phyloP scores from a whole-genome alignment of 352 stramenopile species.

The Plasmopara muralis region DNA sequence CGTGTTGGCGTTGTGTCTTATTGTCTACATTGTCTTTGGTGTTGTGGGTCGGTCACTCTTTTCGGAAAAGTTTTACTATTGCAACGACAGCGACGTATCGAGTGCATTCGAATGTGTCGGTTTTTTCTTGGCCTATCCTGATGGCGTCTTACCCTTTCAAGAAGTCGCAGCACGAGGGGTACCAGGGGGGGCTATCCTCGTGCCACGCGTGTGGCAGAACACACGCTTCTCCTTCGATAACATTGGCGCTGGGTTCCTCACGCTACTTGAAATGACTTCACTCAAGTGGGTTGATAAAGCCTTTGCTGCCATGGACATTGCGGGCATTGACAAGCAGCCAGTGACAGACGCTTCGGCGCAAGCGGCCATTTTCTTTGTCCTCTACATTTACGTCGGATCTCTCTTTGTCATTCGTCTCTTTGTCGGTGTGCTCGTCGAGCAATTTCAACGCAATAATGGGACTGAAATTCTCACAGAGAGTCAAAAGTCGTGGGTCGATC shows the following conservation, averaged over 20 bases:
- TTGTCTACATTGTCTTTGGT: conserved; percentile 76
- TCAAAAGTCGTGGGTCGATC: conserved; percentile 74
- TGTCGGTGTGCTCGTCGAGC: conserved; percentile 72
- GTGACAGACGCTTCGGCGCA: conserved; percentile 36
- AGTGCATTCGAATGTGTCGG: conserved; percentile 43
- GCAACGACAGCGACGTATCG: conserved; percentile 43
- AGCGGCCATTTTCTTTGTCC: conserved; percentile 60
- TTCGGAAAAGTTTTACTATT: conserved; percentile 55
- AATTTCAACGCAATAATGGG: conserved; percentile 81
- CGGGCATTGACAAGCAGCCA: conserved; percentile 37
- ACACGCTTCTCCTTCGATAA: conserved; percentile 77
- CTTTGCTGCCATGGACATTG: conserved; percentile 72
- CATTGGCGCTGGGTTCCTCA: conserved; percentile 53
- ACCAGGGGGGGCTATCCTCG: conserved; percentile 34
- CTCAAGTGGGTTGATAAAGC: conserved; percentile 77
- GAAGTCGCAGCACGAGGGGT: conserved; percentile 35
- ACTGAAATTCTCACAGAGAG: conserved; percentile 73
- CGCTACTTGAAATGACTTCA: conserved; percentile 73
- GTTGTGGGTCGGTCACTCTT: conserved; percentile 65
- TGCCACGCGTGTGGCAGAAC: conserved; percentile 60
- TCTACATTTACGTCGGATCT: conserved; percentile 69
- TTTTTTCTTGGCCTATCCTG: conserved; percentile 42
- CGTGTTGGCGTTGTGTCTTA: conserved; percentile 58
- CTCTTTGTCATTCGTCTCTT: conserved; percentile 78
- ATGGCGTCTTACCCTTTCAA: conserved; percentile 43